Evolutionary conservation across 225 moss, liverwort and hornwort genomes (phyloP).

Genomic region (Bryoerythrophyllum caledonicum): DNA sequence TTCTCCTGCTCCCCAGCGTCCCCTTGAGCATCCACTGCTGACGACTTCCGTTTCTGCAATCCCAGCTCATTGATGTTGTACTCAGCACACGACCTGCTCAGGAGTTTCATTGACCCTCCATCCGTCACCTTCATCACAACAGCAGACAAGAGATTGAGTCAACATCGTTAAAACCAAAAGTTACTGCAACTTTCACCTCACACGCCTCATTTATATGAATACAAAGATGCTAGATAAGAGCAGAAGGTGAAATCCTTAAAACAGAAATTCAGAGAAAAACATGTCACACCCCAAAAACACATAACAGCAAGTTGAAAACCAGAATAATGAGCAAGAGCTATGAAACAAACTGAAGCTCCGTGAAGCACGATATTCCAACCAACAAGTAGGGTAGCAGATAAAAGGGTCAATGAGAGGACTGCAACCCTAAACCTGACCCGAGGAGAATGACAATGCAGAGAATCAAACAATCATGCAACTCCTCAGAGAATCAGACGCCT

Average conservation of each 20-base stretch:
- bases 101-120: slow-evolving; percentile 88
- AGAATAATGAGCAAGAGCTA: background rate
- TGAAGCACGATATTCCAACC: too few relatives aligned
- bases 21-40: slow-evolving; percentile 61
- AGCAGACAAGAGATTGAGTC: slow-evolving; percentile 4
- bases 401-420: background rate
- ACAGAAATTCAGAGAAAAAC: background rate
- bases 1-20: slow-evolving; percentile 85
- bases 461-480: background rate
- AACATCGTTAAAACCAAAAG: background rate
- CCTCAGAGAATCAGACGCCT: background rate
- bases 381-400: too few relatives aligned
- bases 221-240: background rate
- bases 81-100: slow-evolving; percentile 97
- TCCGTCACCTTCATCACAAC: slow-evolving; percentile 81
- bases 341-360: background rate
- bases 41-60: slow-evolving; percentile 87
- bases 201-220: background rate
- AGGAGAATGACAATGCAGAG: background rate
- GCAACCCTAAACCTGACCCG: slow-evolving; percentile 8
- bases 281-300: background rate
- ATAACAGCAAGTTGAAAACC: background rate
- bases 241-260: background rate
- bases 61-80: slow-evolving; percentile 99
- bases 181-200: background rate